Evolutionary conservation across 148 eudicot species (phyloP).

Genomic region (Persicaria tinctoria): DNA sequence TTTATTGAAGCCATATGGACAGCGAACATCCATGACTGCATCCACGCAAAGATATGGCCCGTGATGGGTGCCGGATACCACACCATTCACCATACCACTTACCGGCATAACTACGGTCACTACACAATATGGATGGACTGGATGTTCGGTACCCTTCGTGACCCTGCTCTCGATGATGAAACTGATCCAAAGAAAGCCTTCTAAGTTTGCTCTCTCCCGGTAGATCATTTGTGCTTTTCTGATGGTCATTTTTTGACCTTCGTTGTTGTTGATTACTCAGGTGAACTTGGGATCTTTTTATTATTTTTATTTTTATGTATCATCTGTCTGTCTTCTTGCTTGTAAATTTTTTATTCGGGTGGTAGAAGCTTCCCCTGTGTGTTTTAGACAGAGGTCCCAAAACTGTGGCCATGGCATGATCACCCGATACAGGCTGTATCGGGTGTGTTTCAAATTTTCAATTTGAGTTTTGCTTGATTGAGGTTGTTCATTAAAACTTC

Average conservation of each 20-base stretch:
- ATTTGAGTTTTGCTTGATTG: too few relatives aligned
- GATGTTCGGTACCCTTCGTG: constrained; percentile 80
- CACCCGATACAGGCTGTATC: too few relatives aligned
- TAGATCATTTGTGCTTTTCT: background rate
- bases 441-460: too few relatives aligned
- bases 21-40: constrained; percentile 87
- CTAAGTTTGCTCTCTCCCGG: constrained; percentile 6
- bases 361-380: background rate
- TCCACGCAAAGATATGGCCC: constrained; percentile 77
- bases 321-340: background rate
- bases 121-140: constrained; percentile 91
- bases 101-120: constrained; percentile 90
- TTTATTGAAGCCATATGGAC: constrained; percentile 81
- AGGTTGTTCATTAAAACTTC: too few relatives aligned
- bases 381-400: background rate
- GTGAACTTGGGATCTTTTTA: background rate
- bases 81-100: constrained; percentile 86
- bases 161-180: constrained; percentile 35
- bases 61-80: constrained; percentile 99
- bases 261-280: background rate
- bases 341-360: background rate
- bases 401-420: too few relatives aligned
- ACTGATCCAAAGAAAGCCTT: constrained; percentile 38
- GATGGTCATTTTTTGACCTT: background rate
- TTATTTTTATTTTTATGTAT: background rate